These are phyloP conservation scores for Streptanthus diversifolius DNA, from an alignment of 345 rosid species.

Conservation along the genomic window DNA sequence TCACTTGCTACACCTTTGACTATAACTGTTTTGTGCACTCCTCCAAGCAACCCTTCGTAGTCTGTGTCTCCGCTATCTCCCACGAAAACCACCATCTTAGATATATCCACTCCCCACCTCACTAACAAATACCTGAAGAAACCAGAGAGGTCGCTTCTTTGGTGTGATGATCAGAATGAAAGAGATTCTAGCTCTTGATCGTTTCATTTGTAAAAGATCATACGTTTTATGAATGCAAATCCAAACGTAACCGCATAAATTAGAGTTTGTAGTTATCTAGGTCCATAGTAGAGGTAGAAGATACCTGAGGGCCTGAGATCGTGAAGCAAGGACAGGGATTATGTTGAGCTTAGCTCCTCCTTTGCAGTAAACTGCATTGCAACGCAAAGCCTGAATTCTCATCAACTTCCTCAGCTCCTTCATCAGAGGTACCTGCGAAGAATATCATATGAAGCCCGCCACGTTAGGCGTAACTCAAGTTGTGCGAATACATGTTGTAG, in stretches of 20 bases:
- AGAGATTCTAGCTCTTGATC: not conserved
- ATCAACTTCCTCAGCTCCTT: constrained; percentile 58
- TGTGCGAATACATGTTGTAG: no score
- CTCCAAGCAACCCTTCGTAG: constrained; percentile 65
- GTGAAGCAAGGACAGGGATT: constrained; percentile 69
- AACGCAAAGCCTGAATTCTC: constrained; percentile 68
- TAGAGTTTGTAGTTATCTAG: not conserved
- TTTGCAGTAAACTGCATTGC: constrained; percentile 58
- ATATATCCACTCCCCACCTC: constrained; percentile 62
- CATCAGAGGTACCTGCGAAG: constrained; percentile 47
- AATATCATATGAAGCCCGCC: not conserved
- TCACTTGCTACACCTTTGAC: constrained; percentile 43
- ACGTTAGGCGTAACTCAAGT: not conserved
- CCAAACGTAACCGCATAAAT: not conserved
- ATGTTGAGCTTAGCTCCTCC: constrained; percentile 53
- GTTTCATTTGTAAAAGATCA: not conserved
- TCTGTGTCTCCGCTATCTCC: constrained; percentile 72
- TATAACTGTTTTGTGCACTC: constrained; percentile 51
- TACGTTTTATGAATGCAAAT: not conserved
- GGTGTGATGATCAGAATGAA: not conserved
- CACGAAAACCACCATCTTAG: constrained; percentile 46
- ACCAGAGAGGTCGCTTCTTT: not conserved
- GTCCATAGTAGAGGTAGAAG: not conserved
- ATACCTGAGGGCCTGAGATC: constrained; percentile 75
- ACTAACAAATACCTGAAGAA: constrained; percentile 54